Evolutionary conservation across 441 rosid genomes (phyloP), one percentile per base, ranked within the genome.

Genomic region (Sinapis alba): DNA sequence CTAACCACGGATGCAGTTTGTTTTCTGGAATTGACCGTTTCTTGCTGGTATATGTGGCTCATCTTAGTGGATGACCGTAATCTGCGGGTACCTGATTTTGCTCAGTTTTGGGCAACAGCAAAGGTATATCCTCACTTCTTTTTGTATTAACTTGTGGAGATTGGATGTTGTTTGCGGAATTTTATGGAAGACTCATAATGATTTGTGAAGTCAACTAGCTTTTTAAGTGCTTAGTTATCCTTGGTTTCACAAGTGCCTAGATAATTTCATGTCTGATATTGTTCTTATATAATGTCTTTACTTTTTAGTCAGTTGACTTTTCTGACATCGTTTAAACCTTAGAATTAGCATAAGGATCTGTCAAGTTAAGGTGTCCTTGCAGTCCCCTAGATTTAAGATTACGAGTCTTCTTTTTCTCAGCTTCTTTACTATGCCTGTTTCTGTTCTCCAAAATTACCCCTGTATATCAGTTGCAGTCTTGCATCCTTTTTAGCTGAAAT

Each of bases 1-100:
- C 99, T 95, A 92, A 92, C 98, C 72, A 84, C 92, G 84, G 81
- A 87, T 95, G 99, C 99, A 92, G 98, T 91, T 89, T 88, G 86
- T 91, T 80, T 73, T 86, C 91, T 97, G 88, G 89, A 92, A 88
- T 95, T 95, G 93, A 95, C 90, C 94, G 85, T 90, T 89, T 79
- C 85, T 89, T 89, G 90, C 88, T 95, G 98, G 93, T 91, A 92
- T 92, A 78, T 95, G 93, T 92, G 86, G 93, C 83, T 90, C 87
- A 81, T 90, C 92, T 92, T 95, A 92, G 99, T 95, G 99, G 99
- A 95, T 95, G 99, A 95, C 99, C 97, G 98, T 97, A 95, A 95
- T 95, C 99, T 95, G 98, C 97, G 97, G 99, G 99, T 95, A 87
- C 90, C 99, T 87, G 99, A 95, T 95, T 95, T 95, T 95, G 94